Percentiles rank a stretch among this genome's conserved stretches.
Conservation (phyloP, 495 filamentous ascomycete species). For the Chaetomium fimeti region DNA sequence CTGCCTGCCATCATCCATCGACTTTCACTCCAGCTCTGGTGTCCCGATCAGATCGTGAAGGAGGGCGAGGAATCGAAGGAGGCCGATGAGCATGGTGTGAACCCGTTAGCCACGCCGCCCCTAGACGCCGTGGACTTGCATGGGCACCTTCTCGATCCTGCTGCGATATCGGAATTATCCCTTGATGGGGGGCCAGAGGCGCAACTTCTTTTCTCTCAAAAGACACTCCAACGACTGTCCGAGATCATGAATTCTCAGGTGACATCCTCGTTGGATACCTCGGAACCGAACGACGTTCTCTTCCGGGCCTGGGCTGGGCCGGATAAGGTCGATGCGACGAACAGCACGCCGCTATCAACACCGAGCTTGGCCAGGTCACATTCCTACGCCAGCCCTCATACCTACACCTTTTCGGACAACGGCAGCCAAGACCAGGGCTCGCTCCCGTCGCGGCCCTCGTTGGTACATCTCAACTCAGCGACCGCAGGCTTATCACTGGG, state of each 20-base stretch:
- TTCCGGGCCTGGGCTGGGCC: constrained; percentile 88
- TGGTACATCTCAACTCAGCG: constrained; percentile 49
- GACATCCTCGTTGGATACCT: constrained; percentile 84
- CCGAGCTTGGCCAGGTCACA: constrained; percentile 58
- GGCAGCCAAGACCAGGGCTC: constrained; percentile 51
- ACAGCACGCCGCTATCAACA: constrained; percentile 54
- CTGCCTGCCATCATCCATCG: constrained; percentile 93
- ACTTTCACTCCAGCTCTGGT: constrained; percentile 85
- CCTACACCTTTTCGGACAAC: constrained; percentile 60
- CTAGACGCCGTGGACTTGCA: constrained; percentile 72
- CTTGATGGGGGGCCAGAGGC: constrained; percentile 72
- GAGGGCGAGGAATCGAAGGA: constrained; percentile 52
- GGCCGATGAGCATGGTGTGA: constrained; percentile 55
- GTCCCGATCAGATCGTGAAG: constrained; percentile 72
- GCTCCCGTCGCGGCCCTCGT: constrained; percentile 48
- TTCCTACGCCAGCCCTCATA: constrained; percentile 60
- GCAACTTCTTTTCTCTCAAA: constrained; percentile 85
- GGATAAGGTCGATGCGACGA: constrained; percentile 63
- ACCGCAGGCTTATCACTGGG: constrained; percentile 64
- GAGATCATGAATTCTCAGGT: constrained; percentile 77
- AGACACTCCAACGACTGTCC: constrained; percentile 75
- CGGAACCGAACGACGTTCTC: constrained; percentile 75
- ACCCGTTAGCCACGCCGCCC: constrained; percentile 77
- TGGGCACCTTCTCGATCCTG: constrained; percentile 71
- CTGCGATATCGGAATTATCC: constrained; percentile 70